Evolutionary conservation across 2,329 filamentous ascomycete species (phyloP), one percentile per base, ranked within the genome.

Genomic region (Calonectria leucothoes): DNA sequence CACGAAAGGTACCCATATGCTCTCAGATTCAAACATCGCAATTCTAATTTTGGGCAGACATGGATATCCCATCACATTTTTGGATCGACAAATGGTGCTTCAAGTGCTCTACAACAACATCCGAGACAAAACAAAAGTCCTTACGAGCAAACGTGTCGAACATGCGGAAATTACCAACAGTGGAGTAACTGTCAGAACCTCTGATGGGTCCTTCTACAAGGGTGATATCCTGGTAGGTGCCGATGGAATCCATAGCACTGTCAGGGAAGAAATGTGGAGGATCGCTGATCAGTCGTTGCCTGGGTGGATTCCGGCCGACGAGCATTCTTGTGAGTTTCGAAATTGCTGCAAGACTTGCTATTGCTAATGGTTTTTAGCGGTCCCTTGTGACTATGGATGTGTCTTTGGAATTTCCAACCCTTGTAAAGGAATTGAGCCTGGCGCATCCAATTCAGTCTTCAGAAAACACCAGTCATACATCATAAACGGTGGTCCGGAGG

Each of bases 171-270:
- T 15, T 51, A 52, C 2, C 25, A 7, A 52, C 17, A 0, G 70
- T 66, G 52, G 68, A n/a, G 78, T 84, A 1, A 27, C 49, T 1
- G 66, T 73, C 0, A 6, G 4, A 23, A 65, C 15, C n/a, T 6
- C 51, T 20, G 3, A 72, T 51, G 52, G 66, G 25, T 68, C 74
- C 6, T 52, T 71, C 0, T 83, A 82, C 45, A 48, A 74, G 0
- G 86, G 84, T 0, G 79, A 82, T 23, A 74, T 87, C 0, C 75
- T 87, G 0, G 78, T 87, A 0, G 85, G 86, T 0, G 82, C 84
- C 0, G 86, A 87, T 57, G 86, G 86, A 1, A 81, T 87, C 23
- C 81, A 86, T 69, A 87, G 86, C 74, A 75, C 72, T 0, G 79
- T 85, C 1, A 77, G 86, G 7, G 55, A 74, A 5, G 81, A 84